A percentile compares a stretch with the other conserved stretches of the same genome.
Evolutionary conservation across 805 yeast genomes (phyloP).

Genomic region (Dipodascus geniculatus): DNA sequence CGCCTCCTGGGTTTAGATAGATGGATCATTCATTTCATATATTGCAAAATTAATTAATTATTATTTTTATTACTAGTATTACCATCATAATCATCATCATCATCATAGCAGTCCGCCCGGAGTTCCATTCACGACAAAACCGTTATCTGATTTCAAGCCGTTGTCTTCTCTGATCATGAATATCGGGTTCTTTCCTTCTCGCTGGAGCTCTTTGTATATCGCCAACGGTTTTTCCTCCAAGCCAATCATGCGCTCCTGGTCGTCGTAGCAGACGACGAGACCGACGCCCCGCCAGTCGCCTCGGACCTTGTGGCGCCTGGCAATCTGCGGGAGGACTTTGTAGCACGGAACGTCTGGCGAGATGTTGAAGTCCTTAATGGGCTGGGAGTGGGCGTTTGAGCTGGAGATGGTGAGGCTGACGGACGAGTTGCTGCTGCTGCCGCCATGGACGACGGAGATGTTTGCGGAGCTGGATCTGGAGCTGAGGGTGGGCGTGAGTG

Average conservation of each 20-base stretch:
- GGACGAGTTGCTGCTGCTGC: neutral
- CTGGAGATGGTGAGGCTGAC: neutral
- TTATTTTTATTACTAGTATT: neutral
- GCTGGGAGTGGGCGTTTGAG: slow-evolving; percentile 20
- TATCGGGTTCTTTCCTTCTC: slow-evolving; percentile 77
- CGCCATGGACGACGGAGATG: neutral
- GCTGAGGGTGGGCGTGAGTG: slow-evolving; percentile 1
- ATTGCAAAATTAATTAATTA: neutral
- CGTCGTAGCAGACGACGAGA: slow-evolving; percentile 80
- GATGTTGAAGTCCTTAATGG: slow-evolving; percentile 72
- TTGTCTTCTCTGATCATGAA: slow-evolving; percentile 85
- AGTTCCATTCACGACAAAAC: slow-evolving; percentile 14
- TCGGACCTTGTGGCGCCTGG: slow-evolving; percentile 69
- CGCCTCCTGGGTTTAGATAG: slow-evolving; percentile 1
- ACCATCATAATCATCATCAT: neutral
- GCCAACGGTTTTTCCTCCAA: slow-evolving; percentile 81
- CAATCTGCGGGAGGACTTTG: slow-evolving; percentile 76
- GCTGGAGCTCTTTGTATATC: slow-evolving; percentile 74
- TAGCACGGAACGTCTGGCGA: slow-evolving; percentile 87
- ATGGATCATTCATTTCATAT: neutral
- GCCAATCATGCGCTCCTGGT: slow-evolving; percentile 72
- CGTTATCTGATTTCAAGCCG: slow-evolving; percentile 19
- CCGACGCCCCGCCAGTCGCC: slow-evolving; percentile 86
- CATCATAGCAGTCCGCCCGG: slow-evolving; percentile 19
- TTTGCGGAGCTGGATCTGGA: neutral